Evolutionary conservation across 2,329 filamentous ascomycete species (phyloP).

Genomic region (Penicillium digitatum): DNA sequence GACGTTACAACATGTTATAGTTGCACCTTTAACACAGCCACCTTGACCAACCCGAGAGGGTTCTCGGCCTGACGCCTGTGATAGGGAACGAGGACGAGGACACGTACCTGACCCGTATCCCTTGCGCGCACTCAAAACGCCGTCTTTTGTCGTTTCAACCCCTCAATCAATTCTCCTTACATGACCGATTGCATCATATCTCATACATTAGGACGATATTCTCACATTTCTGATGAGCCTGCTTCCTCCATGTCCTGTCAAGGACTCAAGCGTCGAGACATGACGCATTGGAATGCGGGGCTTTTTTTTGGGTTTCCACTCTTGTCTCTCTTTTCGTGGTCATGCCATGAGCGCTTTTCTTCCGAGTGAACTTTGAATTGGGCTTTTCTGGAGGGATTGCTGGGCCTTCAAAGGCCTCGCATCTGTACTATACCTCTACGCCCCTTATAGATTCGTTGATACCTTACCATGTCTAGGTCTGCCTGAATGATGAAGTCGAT

Average conservation of each 20-base stretch:
- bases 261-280: neutral
- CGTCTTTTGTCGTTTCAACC: slow-evolving; percentile 9
- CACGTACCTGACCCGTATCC: slow-evolving; percentile 25
- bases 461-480: neutral
- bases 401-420: neutral
- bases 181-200: slow-evolving; percentile 16
- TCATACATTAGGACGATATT: neutral
- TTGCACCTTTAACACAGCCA: neutral
- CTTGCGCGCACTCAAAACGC: slow-evolving; percentile 17
- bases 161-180: slow-evolving; percentile 15
- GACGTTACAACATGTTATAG: neutral
- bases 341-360: neutral
- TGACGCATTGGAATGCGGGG: slow-evolving; percentile 11
- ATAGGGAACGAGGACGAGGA: slow-evolving; percentile 3
- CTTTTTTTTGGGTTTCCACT: slow-evolving; percentile 7
- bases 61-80: neutral
- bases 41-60: neutral
- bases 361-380: neutral
- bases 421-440: neutral
- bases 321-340: neutral
- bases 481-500: slow-evolving; percentile 2
- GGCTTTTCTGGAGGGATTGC: neutral
- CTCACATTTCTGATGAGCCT: neutral
- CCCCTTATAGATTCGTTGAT: neutral
- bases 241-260: neutral